Evolutionary conservation across 495 filamentous ascomycete genomes (phyloP), one percentile per base, ranked within the genome.

Genomic region (Delitschia confertaspora): DNA sequence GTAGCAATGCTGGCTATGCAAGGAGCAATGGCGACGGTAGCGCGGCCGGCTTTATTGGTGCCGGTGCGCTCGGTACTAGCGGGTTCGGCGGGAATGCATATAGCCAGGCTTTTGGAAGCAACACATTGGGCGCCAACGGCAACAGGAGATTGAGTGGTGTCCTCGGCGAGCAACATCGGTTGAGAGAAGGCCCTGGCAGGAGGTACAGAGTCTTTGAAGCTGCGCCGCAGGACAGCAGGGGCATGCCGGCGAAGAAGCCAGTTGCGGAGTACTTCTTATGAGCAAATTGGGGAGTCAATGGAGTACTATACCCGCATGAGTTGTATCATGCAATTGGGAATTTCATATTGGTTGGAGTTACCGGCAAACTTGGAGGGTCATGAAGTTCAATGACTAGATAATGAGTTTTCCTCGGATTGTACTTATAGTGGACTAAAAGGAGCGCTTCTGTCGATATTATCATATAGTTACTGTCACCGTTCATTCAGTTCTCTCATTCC

Each of bases 171-270:
- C 51, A 62, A 23, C 55, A 61, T 7, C 49, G 42, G 11, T 53
- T 48, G 29, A 70, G 71, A 40, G 62, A 66, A 34, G 88, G 88
- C 19, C 91, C 91, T 7, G 91, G 87, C 21, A 76, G 91, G 63
- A 69, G 91, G 57, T 98, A 98, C 67, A 68, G 91, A 33, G 91
- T 98, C 7, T 98, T 96, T 64, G 88, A 95, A 57, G 93, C 93
- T 1, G 91, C 91, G 51, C 85, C 91, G 53, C 91, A 98, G 70
- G 91, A 96, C 64, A 83, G 82, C 29, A 77, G 93, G 62, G 91
- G 91, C 9, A 95, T 98, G 91, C 91, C 91, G 58, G 91, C 91
- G 31, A 98, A 98, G 74, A 96, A 96, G 67, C 91, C 91, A 33
- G 83, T 91, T 48, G 88, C 88, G 52, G 89, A 96, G 67, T 98